Conservation (phyloP, 345 rosid species). For the Cardiospermum halicacabum region DNA sequence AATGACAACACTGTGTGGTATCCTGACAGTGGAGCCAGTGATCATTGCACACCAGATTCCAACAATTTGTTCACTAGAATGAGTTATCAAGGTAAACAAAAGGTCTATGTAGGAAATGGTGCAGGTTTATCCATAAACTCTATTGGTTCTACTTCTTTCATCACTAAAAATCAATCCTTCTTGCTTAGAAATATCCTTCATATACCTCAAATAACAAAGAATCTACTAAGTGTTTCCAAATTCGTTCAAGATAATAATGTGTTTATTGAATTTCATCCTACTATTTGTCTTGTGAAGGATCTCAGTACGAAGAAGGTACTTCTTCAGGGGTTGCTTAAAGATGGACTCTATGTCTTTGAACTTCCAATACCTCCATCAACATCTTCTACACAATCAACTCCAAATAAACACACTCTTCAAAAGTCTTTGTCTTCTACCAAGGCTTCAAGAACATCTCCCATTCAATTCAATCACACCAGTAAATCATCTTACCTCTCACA, state of each 20-base stretch:
- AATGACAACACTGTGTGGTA: neutral
- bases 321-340: neutral
- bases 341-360: conserved; percentile 1
- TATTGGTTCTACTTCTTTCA: too few relatives aligned
- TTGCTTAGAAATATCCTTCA: neutral
- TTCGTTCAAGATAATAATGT: neutral
- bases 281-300: conserved; percentile 1
- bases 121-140: too few relatives aligned
- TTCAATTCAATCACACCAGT: too few relatives aligned
- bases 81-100: too few relatives aligned
- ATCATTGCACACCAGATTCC: neutral
- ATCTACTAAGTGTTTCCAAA: neutral
- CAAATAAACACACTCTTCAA: too few relatives aligned
- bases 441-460: too few relatives aligned
- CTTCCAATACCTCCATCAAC: neutral
- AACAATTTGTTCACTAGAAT: neutral
- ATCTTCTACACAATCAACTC: too few relatives aligned
- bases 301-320: neutral
- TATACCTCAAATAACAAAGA: conserved; percentile 1
- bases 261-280: neutral
- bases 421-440: too few relatives aligned
- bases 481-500: too few relatives aligned
- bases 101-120: too few relatives aligned
- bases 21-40: neutral
- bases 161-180: neutral